Base-by-base conservation (phyloP, 208 protist species). In the Crithidia fasciculata region DNA sequence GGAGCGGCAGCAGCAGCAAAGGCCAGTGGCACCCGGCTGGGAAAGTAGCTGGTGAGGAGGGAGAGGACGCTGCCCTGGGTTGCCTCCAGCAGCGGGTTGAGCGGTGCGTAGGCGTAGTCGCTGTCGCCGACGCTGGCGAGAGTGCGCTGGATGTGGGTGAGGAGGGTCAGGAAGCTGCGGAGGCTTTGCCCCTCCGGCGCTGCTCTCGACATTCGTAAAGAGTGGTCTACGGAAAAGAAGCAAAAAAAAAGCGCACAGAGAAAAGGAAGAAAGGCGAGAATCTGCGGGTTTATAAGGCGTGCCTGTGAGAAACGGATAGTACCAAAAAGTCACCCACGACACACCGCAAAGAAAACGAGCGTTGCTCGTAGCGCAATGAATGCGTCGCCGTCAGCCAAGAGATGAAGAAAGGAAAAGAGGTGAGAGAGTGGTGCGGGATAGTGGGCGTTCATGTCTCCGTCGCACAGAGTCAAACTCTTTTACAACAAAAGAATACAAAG, bases 21-120 rank as follows among this genome's bases (percentile, higher is more conserved):
- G 6, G 47, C 62, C 36, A 57, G 37, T 6, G 62, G 62, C 2
- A 68, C 37, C 13, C 16, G 4, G 3, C 5, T 36, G 49, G 8
- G 9, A 43, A 68, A 57, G 62, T 68, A 68, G 36, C 62, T 57
- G 47, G 36, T 15, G 13, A 57, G 4, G 13, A 68, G 37, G 49
- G 62, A 57, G 28, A 57, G 37, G 36, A 57, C 28, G 37, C 8
- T 8, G 4, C 12, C 15, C 36, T 68, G 49, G 49, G 62, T 40
- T 10, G 62, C 62, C 15, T 18, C 49, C 16, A 68, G 49, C 8
- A 68, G 49, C 8, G 62, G 62, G 47, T 28, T 68, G 49, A 68
- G 49, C 16, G 8, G 36, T 0, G 36, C 49, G 15, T n/a, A 16
- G 60, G 13, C 52, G 8, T 41, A 45, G 16, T 54, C 49, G 37